A percentile compares a stretch with the other conserved stretches of the same genome.
phyloP scores from a whole-genome alignment of 768 basidiomycete species.

The Chalciporus pseudorubinellus region DNA sequence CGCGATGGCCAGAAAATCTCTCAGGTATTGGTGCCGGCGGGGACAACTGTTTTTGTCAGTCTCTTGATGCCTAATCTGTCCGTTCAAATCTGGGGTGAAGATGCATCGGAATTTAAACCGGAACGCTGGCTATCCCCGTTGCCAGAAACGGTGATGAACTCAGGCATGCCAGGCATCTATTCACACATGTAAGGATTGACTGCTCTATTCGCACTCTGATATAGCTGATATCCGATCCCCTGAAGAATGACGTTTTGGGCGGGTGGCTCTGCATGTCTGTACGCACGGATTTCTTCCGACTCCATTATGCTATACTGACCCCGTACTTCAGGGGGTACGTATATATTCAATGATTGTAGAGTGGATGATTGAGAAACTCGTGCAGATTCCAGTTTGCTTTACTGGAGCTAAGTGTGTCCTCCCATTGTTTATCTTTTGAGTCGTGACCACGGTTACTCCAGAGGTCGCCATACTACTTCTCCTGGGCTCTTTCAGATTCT shows the following conservation, averaged over 20 bases:
- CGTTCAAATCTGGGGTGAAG: conserved; percentile 1
- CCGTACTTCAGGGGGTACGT: not conserved
- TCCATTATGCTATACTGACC: not conserved
- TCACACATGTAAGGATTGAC: not conserved
- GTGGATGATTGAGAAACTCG: not conserved
- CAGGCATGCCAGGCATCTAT: not conserved
- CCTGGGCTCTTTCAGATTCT: not conserved
- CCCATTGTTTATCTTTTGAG: not conserved
- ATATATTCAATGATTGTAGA: not conserved
- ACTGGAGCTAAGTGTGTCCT: not conserved
- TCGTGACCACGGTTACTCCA: not conserved
- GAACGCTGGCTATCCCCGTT: not conserved
- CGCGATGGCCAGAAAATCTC: not conserved
- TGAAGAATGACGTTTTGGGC: conserved; percentile 3
- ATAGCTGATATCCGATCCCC: not conserved
- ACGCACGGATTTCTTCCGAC: not conserved
- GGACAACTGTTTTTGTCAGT: conserved; percentile 3
- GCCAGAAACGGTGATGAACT: not conserved
- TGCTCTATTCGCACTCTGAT: not conserved
- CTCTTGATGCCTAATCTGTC: conserved; percentile 1
- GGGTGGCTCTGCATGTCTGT: conserved; percentile 1
- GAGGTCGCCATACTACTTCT: conserved; percentile 1
- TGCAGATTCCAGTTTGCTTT: conserved; percentile 2
- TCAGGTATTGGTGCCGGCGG: not conserved
- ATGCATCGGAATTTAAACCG: not conserved